Conservation (phyloP, 257 asterid genomes). For the Agastache rugosa region DNA sequence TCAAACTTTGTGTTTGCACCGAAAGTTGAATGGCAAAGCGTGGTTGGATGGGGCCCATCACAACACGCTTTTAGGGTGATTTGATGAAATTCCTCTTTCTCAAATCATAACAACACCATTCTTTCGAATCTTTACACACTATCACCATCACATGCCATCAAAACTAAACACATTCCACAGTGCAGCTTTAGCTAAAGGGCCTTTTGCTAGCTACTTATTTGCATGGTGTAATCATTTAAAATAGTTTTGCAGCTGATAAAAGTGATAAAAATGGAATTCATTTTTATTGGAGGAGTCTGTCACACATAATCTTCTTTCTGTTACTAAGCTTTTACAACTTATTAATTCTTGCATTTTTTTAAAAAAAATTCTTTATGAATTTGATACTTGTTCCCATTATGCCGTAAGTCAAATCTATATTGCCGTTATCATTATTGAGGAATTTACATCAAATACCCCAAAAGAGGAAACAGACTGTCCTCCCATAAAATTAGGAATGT, state of each 20-base stretch:
- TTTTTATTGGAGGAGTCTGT: too few species aligned
- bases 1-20: conserved; percentile 26
- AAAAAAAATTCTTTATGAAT: too few species aligned
- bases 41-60: conserved; percentile 44
- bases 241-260: background rate
- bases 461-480: background rate
- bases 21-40: conserved; percentile 45
- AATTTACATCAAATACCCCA: background rate
- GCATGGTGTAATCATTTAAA: conserved; percentile 14
- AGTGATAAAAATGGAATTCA: too few species aligned
- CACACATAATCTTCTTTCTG: too few species aligned
- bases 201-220: background rate
- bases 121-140: conserved; percentile 20
- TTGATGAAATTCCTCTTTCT: conserved; percentile 32
- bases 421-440: background rate
- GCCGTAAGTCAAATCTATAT: background rate
- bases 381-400: too few species aligned
- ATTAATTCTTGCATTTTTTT: too few species aligned
- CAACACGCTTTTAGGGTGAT: conserved; percentile 32
- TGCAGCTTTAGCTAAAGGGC: background rate
- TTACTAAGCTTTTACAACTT: too few species aligned
- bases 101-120: conserved; percentile 27
- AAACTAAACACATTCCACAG: conserved; percentile 2
- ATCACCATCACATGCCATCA: conserved; percentile 27
- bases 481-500: background rate